phyloP scores from a whole-genome alignment of 2,329 filamentous ascomycete genomes.

The Cladorrhinum sp. region DNA sequence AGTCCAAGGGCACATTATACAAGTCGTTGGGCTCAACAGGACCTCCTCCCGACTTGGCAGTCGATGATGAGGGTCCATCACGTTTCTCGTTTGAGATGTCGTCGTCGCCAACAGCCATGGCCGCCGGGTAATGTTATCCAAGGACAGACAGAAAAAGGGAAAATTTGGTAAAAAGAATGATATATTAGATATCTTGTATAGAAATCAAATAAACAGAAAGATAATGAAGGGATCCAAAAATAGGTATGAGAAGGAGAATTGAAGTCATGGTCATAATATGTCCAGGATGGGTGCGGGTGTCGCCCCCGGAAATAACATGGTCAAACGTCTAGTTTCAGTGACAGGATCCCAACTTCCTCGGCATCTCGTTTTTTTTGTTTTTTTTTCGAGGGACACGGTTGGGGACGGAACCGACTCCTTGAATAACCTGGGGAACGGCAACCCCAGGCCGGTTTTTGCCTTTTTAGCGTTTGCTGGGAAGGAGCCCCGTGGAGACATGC shows the following conservation, averaged over 20 bases:
- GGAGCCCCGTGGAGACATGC: not conserved
- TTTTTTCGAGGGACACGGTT: not conserved
- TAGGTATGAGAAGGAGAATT: not conserved
- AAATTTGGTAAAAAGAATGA: not conserved
- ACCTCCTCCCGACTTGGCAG: constrained; percentile 5
- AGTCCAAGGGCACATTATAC: not conserved
- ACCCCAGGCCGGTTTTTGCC: not conserved
- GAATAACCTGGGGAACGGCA: not conserved
- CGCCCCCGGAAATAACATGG: not conserved
- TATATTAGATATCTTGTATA: not conserved
- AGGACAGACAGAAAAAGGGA: not conserved
- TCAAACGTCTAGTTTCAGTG: not conserved
- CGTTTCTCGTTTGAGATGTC: constrained; percentile 10
- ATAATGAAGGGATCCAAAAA: not conserved
- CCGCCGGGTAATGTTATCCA: not conserved
- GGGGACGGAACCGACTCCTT: not conserved
- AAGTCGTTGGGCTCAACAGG: constrained; percentile 1
- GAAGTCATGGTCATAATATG: not conserved
- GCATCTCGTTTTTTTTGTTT: not conserved
- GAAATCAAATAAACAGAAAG: not conserved
- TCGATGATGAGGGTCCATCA: not conserved
- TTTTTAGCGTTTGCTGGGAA: not conserved
- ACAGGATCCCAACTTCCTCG: not conserved
- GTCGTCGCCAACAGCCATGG: constrained; percentile 11
- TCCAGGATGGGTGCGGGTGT: not conserved